Base-by-base conservation (phyloP, 805 yeast species). In the Zygotorulaspora chibaensis region DNA sequence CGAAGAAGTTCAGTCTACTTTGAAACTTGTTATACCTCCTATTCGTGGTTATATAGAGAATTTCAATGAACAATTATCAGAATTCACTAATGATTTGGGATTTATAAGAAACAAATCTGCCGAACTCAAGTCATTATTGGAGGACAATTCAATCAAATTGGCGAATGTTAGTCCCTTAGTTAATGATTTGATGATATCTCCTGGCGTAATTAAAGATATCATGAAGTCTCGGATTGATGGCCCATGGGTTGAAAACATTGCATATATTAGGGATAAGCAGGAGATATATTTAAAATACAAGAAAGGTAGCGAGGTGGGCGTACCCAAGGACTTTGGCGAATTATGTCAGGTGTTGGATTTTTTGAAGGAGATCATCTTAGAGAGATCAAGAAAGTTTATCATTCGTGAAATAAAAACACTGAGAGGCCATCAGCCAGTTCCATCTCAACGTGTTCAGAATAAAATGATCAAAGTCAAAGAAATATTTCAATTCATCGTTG, bases 391-490 rank as follows among this genome's bases (percentile, higher is more conserved):
- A 50, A 84, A 83, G 60, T 83, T 68, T 58, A 66, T 89, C 26
- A 79, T 87, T 2, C 54, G 66, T 6, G 78, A 81, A 51, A 83
- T 93, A 46, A 83, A 86, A 52, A 58, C 64, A n/a, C 65, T 93
- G 17, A 72, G 98, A 45, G 63, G 62, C 28, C 72, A 71, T n/a
- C 75, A 77, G 2, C 79, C 82, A 13, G 67, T 73, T 0, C 79
- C 91, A 9, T 83, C 95, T 0, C 96, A 88, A 58, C 72, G 73
- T 0, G 71, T 90, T 11, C 98, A 93, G 63, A 72, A 74, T 30
- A 76, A 77, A 26, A 65, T 93, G 41, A 62, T 87, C 3, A 71
- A 73, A 35, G 80, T 81, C n/a, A 77, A 76, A 49, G 87, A 83
- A 41, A 72, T 80, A 1, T 85, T 68, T 54, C 67, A 67, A 2